Base-by-base conservation (phyloP, 2,329 filamentous ascomycete species). In the Botrytis fabae region DNA sequence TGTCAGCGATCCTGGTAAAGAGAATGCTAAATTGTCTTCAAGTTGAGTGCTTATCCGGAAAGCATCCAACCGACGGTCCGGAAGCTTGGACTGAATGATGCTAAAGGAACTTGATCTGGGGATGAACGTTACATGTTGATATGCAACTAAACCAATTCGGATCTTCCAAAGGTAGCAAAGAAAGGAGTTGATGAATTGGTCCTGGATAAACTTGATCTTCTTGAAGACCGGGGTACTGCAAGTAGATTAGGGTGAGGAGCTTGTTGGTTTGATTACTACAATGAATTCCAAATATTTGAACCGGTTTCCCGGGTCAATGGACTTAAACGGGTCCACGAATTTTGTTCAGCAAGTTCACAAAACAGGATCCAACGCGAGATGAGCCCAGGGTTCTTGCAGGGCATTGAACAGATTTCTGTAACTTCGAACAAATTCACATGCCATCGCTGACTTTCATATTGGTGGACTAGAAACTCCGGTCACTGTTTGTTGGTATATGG, bases 291-390 rank as follows among this genome's bases (percentile, higher is more conserved):
- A 71, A 66, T 46, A 48, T 44, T 16, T 32, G 48, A 57, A 22
- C 46, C 46, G 44, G 35, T 59, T 12, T 40, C 4, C 64, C 42
- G 46, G 69, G 25, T 44, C 46, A 38, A 66, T 46, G 8, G n/a
- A 28, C 38, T 38, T 38, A 9, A 38, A 38, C 7, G 38, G 38
- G 38, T 38, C 38, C 8, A 38, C 38, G 38, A 1, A 38, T 38
- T n/a, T 51, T 38, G 8, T 46, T 8, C 38, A 54, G 46, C 32
- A 51, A 54, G 32, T 38, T 38, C 46, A 51, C 60, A 65, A 18
- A 71, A 20, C 44, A 12, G 46, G 46, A 32, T 57, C 46, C 60
- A 71, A 65, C 60, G 25, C 60, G 60, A 71, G 69, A 66, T 57
- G 35, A 71, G 46, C 46, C 38, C n/a, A 6, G 18, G 46, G 20